Base-by-base conservation (phyloP, 495 filamentous ascomycete genomes). In the Viridothelium virens region DNA sequence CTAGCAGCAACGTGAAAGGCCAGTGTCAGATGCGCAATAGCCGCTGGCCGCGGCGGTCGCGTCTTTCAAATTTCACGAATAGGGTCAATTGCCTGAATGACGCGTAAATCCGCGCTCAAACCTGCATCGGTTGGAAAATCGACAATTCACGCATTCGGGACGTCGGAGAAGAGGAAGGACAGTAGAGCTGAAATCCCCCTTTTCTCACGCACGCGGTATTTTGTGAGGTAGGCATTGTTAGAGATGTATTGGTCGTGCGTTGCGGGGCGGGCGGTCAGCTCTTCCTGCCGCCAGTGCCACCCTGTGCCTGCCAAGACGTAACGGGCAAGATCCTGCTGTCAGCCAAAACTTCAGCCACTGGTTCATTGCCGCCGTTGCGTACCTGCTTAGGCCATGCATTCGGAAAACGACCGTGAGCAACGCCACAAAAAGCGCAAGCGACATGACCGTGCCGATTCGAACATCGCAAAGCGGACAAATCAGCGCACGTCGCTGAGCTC, bases 41-140 rank as follows among this genome's bases (percentile, higher is more conserved):
- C 53, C 53, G 53, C 53, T 36, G 53, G 53, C 53, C 53, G 53
- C 11, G 9, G 31, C 31, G 53, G 25, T 33, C 53, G 53, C 53
- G 25, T 59, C 53, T 59, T 36, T 59, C 25, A 25, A n/a, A 36
- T n/a, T 59, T 59, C 11, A 11, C 33, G 18, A 10, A 4, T 11
- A 31, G 53, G 53, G 11, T 31, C 7, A 34, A 7, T 59, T 59
- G 53, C 53, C 53, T 59, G 53, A 59, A 36, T 33, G 53, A 7
- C 33, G 31, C 31, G 10, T 34, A 10, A 59, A 18, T 6, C 53
- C n/a, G 41, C 6, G 36, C 5, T 31, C 7, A 18, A 10, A 31
- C 9, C 31, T 59, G 6, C 53, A 18, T 7, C 53, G 7, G 14
- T 59, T 36, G 53, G 7, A 59, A 59, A 31, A 59, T 33, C 3